phyloP scores from a whole-genome alignment of 305 asterid genomes.

The Fraxinus sp. region DNA sequence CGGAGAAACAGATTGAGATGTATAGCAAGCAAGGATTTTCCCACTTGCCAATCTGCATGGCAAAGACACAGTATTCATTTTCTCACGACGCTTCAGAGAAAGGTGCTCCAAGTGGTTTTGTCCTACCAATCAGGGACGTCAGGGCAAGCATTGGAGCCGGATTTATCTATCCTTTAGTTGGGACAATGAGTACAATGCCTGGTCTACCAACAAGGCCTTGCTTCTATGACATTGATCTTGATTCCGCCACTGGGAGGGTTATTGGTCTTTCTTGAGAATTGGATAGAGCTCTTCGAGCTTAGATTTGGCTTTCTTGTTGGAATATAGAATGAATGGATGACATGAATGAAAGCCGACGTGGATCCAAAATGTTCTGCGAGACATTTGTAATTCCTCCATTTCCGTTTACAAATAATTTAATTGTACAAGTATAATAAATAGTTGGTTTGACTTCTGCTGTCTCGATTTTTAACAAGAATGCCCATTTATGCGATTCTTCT shows the following conservation, averaged over 20 bases:
- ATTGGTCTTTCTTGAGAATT: conserved; percentile 78
- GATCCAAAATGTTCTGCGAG: neutral
- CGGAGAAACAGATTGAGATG: conserved; percentile 94
- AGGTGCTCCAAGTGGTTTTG: conserved; percentile 92
- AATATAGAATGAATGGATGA: neutral
- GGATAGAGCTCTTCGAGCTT: neutral
- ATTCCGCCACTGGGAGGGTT: conserved; percentile 73
- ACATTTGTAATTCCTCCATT: neutral
- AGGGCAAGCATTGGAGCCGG: conserved; percentile 96
- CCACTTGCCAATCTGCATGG: conserved; percentile 91
- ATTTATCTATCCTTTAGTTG: conserved; percentile 83
- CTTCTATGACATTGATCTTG: conserved; percentile 89
- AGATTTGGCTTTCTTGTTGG: neutral
- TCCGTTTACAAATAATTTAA: neutral
- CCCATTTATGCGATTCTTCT: neutral
- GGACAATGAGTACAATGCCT: conserved; percentile 99
- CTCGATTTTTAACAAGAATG: neutral
- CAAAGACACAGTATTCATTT: conserved; percentile 88
- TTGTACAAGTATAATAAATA: neutral
- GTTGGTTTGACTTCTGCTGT: neutral
- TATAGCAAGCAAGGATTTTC: conserved; percentile 88
- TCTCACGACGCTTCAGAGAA: conserved; percentile 73
- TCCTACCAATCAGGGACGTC: conserved; percentile 85
- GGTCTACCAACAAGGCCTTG: conserved; percentile 97
- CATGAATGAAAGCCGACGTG: neutral